Conservation (phyloP, 352 stramenopile species). For the Globisporangium cystogenes region DNA sequence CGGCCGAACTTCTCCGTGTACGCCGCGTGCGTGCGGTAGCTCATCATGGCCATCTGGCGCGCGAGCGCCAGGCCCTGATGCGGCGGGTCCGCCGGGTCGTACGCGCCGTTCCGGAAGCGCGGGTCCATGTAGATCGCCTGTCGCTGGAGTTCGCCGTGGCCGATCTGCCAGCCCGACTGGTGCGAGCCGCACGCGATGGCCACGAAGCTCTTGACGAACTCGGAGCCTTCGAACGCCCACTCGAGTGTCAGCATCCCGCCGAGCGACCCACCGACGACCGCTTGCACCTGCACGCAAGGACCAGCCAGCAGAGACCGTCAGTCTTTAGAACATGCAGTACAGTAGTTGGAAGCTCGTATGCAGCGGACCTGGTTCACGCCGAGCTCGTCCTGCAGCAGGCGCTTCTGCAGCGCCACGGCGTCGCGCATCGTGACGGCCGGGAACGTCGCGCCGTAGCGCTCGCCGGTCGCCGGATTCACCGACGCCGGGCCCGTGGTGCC, state of each 20-base stretch:
- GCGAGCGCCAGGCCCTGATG: slow-evolving; percentile 86
- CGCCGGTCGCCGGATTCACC: slow-evolving; percentile 61
- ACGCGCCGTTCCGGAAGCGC: slow-evolving; percentile 82
- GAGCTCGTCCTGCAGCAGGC: slow-evolving; percentile 87
- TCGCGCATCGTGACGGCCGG: slow-evolving; percentile 91
- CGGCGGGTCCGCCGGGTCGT: slow-evolving; percentile 61
- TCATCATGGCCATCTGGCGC: slow-evolving; percentile 96
- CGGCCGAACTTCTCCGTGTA: slow-evolving; percentile 94
- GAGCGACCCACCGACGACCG: slow-evolving; percentile 94
- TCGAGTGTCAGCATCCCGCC: slow-evolving; percentile 98
- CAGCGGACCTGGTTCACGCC: slow-evolving; percentile 60
- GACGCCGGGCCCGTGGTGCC: slow-evolving; percentile 87
- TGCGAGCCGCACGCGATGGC: slow-evolving; percentile 92
- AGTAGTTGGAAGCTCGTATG: too few species aligned
- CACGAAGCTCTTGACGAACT: slow-evolving; percentile 88
- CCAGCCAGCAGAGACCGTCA: background rate
- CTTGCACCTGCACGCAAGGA: slow-evolving; percentile 24
- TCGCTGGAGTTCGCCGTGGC: slow-evolving; percentile 92
- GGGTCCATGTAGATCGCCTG: slow-evolving; percentile 96
- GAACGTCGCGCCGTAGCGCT: slow-evolving; percentile 87
- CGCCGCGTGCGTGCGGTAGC: slow-evolving; percentile 90
- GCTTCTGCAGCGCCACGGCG: slow-evolving; percentile 88
- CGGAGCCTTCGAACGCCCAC: slow-evolving; percentile 86
- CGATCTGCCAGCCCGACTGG: slow-evolving; percentile 97
- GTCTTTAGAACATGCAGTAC: too few species aligned